A percentile compares a stretch with the other conserved stretches of the same genome.
Evolutionary conservation across 805 yeast genomes (phyloP).

Genomic region (Metschnikowia similis): DNA sequence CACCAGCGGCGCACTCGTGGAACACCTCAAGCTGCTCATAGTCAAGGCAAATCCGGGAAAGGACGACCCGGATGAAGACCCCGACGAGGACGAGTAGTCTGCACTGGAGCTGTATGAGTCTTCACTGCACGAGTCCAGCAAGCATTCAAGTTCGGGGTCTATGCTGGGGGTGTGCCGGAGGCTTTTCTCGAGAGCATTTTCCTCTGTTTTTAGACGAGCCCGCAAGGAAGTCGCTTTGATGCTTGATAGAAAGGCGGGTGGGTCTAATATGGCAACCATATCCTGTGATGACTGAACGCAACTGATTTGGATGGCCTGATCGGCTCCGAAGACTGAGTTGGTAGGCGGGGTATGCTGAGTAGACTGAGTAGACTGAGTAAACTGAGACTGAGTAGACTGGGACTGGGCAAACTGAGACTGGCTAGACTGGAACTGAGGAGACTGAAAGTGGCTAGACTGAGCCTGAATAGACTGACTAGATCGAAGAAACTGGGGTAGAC

Average conservation of each 20-base stretch:
- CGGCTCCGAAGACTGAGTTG: neutral
- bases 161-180: neutral
- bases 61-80: neutral
- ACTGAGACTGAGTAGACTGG: neutral
- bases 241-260: neutral
- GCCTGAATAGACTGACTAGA: too few species aligned
- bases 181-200: neutral
- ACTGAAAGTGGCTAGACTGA: too few species aligned
- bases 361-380: neutral
- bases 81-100: slow-evolving; percentile 1
- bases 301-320: neutral
- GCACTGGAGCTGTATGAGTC: slow-evolving; percentile 2
- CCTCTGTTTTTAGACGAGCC: slow-evolving; percentile 1
- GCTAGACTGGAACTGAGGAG: neutral
- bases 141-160: neutral
- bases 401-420: neutral
- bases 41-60: neutral
- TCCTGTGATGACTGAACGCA: neutral
- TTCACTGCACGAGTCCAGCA: slow-evolving; percentile 4
- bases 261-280: neutral
- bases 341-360: neutral
- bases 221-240: neutral
- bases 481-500: too few species aligned
- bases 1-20: slow-evolving; percentile 1
- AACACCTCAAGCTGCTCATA: neutral